phyloP scores from a whole-genome alignment of 1,284 basidiomycete species.

The Trichosporon faecale region DNA sequence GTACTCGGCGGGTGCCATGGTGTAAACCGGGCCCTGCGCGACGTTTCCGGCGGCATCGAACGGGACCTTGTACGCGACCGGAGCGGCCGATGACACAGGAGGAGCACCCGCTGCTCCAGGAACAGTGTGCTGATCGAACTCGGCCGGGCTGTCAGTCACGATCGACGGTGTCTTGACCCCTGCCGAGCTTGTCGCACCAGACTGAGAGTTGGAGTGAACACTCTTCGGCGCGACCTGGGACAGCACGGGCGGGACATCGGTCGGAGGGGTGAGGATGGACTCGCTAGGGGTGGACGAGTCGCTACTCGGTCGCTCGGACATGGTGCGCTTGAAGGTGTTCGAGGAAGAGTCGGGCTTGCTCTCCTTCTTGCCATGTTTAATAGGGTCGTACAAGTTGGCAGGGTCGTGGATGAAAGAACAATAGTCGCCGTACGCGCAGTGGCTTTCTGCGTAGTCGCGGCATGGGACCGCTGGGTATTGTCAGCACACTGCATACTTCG shows the following conservation, averaged over 20 bases:
- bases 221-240: background rate
- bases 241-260: background rate
- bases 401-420: conserved; percentile 50
- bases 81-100: background rate
- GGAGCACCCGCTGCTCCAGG: background rate
- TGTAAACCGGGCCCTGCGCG: background rate
- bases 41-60: background rate
- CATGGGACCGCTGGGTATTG: conserved; percentile 42
- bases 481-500: conserved; percentile 12
- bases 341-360: conserved; percentile 10
- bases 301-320: conserved; percentile 12
- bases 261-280: background rate
- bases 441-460: conserved; percentile 43
- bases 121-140: background rate
- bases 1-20: background rate
- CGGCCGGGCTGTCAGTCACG: background rate
- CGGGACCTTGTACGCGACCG: background rate
- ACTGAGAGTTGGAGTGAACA: background rate
- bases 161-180: background rate
- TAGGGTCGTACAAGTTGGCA: conserved; percentile 21
- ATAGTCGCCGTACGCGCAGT: conserved; percentile 49
- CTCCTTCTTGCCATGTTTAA: conserved; percentile 22
- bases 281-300: background rate
- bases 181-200: background rate
- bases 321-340: conserved; percentile 15